Conservation (phyloP, 2,329 filamentous ascomycete genomes). For the Cordyceps fumosorosea region DNA sequence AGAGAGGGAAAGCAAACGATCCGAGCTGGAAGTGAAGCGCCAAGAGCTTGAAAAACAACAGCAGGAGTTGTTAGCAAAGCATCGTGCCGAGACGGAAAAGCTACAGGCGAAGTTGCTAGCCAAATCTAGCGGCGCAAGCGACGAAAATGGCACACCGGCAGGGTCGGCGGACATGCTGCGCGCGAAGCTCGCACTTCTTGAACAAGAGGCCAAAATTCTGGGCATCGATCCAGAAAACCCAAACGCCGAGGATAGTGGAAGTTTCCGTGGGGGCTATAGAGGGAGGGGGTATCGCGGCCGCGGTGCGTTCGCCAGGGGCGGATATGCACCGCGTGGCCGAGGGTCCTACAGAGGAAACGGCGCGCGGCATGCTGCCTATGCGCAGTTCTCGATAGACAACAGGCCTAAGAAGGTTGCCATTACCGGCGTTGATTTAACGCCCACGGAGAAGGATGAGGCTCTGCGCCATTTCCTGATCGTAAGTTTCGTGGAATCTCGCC, state of each 20-base stretch:
- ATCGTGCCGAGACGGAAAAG: constrained; percentile 60
- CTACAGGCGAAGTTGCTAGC: constrained; percentile 46
- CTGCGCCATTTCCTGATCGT: constrained; percentile 67
- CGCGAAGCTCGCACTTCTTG: constrained; percentile 64
- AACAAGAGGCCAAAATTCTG: constrained; percentile 64
- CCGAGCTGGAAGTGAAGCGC: constrained; percentile 55
- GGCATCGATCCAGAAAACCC: constrained; percentile 55
- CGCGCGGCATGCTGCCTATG: constrained; percentile 49
- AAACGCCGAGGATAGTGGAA: constrained; percentile 26
- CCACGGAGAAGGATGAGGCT: constrained; percentile 57
- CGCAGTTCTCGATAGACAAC: constrained; percentile 66
- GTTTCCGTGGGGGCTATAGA: constrained; percentile 28
- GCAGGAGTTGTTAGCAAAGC: constrained; percentile 53
- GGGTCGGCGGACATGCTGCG: constrained; percentile 56
- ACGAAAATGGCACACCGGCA: constrained; percentile 20
- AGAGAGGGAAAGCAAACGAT: constrained; percentile 55
- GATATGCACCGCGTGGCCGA: constrained; percentile 26
- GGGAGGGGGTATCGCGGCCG: constrained; percentile 27
- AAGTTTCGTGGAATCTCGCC: constrained; percentile 24
- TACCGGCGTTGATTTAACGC: constrained; percentile 56
- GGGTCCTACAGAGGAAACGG: constrained; percentile 36
- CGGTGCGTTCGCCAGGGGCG: constrained; percentile 35
- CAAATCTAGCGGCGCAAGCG: constrained; percentile 14
- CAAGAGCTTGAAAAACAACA: constrained; percentile 60
- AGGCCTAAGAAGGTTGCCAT: constrained; percentile 63